Evolutionary conservation across 257 asterid species (phyloP).

Genomic region (Forsythia viridissima): DNA sequence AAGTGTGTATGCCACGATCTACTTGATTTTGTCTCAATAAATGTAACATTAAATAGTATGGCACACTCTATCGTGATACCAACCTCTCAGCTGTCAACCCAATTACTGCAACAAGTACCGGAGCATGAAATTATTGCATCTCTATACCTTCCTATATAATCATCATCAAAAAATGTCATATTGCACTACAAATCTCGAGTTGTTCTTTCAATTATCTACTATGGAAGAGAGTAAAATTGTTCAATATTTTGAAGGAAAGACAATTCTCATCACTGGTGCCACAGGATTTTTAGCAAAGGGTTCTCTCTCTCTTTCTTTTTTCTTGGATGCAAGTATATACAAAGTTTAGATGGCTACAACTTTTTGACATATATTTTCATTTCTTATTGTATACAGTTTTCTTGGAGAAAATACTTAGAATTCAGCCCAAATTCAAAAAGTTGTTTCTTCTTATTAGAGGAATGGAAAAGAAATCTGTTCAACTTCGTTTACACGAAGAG

Average conservation of each 20-base stretch:
- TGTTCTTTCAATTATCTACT: neutral
- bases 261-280: constrained; percentile 61
- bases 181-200: neutral
- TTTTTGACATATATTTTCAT: neutral
- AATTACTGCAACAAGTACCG: no score
- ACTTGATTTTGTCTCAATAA: no score
- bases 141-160: no score
- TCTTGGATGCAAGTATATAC: no score
- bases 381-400: constrained; percentile 1
- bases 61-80: no score
- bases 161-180: neutral
- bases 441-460: constrained; percentile 25
- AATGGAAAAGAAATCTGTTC: neutral
- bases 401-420: constrained; percentile 25
- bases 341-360: neutral
- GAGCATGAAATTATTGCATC: no score
- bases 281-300: constrained; percentile 64
- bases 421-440: constrained; percentile 24
- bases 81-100: no score
- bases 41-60: no score
- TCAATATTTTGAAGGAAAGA: constrained; percentile 43
- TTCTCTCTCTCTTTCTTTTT: neutral
- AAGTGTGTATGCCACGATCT: no score
- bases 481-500: constrained; percentile 23
- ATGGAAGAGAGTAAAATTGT: constrained; percentile 41